Evolutionary conservation across 1,284 basidiomycete genomes (phyloP), one percentile per base, ranked within the genome.

Genomic region (Dichomitus squalens): DNA sequence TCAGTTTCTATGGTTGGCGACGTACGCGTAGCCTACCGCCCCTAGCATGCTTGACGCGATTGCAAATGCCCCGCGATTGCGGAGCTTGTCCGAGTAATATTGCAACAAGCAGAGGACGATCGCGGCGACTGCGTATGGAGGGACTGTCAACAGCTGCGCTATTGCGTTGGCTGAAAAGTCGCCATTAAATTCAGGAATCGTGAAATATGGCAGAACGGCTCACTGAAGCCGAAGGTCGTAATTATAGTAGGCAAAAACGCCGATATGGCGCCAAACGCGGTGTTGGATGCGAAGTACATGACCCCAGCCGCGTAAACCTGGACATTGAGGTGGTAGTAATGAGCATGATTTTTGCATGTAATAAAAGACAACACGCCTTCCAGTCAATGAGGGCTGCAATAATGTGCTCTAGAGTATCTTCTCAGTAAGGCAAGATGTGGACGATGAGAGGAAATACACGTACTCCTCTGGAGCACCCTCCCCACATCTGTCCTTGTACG

Each of bases 211-310:
- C 7, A 3, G 5, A n/a, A 55, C 46, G 25, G 49, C 53, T 25
- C 61, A 81, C 82, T 81, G 67, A 80, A 83, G 12, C 85, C 87
- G 65, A 92, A 84, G 0, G 86, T 88, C 51, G 80, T 81, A 59
- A 93, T 85, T 65, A 94, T 93, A 0, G 92, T 95, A 0, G 93
- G 93, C 27, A 95, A 74, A 75, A 95, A 95, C 0, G 91, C 93
- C 3, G 87, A 86, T 40, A 92, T 87, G 2, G 87, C 88, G 9
- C 90, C 89, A 2, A 94, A 78, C 1, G 87, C 87, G 52, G 86
- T 83, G 71, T 95, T 95, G 57, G 91, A 76, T 25, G 88, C 90
- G 61, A 91, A 92, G 70, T 89, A 91, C 46, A 88, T 82, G 20
- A 85, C 73, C 0, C 87, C 86, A 20, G 79, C 86, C 7, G 75